phyloP scores from a whole-genome alignment of 495 filamentous ascomycete species.

The Alectoria sarmentosa region DNA sequence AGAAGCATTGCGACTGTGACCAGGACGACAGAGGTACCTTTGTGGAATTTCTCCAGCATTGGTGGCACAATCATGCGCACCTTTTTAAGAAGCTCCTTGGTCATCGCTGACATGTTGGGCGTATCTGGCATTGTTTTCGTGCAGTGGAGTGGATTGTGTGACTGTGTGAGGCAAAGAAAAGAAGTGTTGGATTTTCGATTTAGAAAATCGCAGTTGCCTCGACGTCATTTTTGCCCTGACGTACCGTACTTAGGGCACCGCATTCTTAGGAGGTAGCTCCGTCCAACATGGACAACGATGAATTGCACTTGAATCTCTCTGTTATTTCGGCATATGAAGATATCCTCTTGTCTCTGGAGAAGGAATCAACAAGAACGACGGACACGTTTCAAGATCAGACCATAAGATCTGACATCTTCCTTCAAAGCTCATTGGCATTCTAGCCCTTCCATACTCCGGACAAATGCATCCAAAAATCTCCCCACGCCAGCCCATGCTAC shows the following conservation, averaged over 20 bases:
- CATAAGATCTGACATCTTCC: too few relatives aligned
- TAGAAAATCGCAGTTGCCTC: background rate
- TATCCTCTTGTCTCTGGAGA: too few relatives aligned
- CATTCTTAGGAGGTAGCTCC: too few relatives aligned
- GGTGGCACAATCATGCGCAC: slow-evolving; percentile 90
- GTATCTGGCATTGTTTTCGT: slow-evolving; percentile 23
- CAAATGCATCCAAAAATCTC: background rate
- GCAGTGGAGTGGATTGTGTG: background rate
- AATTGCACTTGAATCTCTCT: too few relatives aligned
- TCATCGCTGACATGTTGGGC: slow-evolving; percentile 48
- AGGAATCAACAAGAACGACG: too few relatives aligned
- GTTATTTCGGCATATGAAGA: too few relatives aligned
- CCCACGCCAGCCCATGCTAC: background rate
- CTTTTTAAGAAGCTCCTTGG: slow-evolving; percentile 69
- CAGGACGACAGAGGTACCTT: slow-evolving; percentile 52
- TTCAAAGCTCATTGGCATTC: too few relatives aligned
- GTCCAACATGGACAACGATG: too few relatives aligned
- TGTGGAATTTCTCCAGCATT: slow-evolving; percentile 93
- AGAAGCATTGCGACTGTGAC: slow-evolving; percentile 14
- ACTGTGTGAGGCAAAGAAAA: background rate
- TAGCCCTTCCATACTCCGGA: background rate
- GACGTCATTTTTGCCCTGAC: slow-evolving; percentile 1
- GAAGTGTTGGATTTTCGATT: too few relatives aligned
- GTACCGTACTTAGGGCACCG: too few relatives aligned
- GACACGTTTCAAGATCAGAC: too few relatives aligned